These are phyloP conservation scores for Cryphonectria parasitica DNA, from an alignment of 2,329 filamentous ascomycete species.

Conservation along the genomic window DNA sequence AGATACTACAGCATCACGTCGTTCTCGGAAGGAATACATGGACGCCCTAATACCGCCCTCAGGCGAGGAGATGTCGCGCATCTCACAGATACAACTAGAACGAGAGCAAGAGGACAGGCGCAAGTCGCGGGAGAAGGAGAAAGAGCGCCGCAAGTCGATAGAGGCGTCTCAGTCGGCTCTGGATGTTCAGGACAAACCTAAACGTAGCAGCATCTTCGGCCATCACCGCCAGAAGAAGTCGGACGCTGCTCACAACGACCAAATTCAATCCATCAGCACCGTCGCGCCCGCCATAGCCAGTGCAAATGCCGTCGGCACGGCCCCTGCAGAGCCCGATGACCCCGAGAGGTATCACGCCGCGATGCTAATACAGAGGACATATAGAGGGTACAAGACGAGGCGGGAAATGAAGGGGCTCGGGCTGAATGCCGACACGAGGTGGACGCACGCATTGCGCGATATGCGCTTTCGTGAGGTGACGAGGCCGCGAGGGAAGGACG, in stretches of 20 bases:
- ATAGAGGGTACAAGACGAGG: conserved; percentile 75
- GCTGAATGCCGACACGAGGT: conserved; percentile 71
- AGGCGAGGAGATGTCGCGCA: conserved; percentile 50
- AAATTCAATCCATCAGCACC: conserved; percentile 18
- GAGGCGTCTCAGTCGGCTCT: conserved; percentile 16
- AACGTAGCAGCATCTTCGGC: conserved; percentile 34
- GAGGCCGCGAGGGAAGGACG: conserved; percentile 45
- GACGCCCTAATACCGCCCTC: conserved; percentile 55
- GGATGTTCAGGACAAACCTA: conserved; percentile 7
- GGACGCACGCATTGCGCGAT: conserved; percentile 68
- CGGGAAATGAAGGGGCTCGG: conserved; percentile 71
- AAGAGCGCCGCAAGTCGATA: conserved; percentile 40
- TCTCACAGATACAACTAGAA: conserved; percentile 52
- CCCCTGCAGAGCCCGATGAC: conserved; percentile 31
- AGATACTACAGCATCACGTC: conserved; percentile 33
- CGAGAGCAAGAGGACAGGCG: conserved; percentile 50
- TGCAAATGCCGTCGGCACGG: conserved; percentile 16
- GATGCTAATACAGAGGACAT: conserved; percentile 69
- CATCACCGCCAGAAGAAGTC: conserved; percentile 13
- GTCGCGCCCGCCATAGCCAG: conserved; percentile 18
- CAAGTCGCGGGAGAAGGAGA: conserved; percentile 43
- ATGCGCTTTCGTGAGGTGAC: conserved; percentile 57
- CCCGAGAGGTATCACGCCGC: conserved; percentile 50
- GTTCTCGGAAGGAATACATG: conserved; percentile 50
- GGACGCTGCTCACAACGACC: conserved; percentile 7